A percentile compares a stretch with the other conserved stretches of the same genome.
Conservation (phyloP, 768 basidiomycete genomes). For the Leccinum longicurvipes region DNA sequence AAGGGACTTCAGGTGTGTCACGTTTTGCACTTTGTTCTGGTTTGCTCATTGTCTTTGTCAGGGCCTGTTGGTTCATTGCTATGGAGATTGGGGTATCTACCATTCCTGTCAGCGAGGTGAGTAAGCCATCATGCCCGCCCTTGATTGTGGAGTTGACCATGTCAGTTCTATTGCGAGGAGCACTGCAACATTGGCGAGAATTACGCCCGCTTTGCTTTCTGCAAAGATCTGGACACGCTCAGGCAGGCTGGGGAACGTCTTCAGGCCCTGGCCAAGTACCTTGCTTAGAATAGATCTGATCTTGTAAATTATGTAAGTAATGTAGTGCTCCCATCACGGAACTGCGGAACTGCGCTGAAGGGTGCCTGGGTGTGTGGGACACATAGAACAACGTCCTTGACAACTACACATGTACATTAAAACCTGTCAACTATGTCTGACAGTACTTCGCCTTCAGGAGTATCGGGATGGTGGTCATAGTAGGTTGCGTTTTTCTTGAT, state of each 20-base stretch:
- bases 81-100: conserved; percentile 86
- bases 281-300: conserved; percentile 25
- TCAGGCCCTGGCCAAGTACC: conserved; percentile 66
- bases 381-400: not conserved
- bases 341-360: not conserved
- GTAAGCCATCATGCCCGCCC: conserved; percentile 12
- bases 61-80: conserved; percentile 95
- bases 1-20: conserved; percentile 74
- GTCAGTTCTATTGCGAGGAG: conserved; percentile 87
- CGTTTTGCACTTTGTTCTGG: not conserved
- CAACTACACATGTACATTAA: conserved; percentile 18
- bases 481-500: conserved; percentile 78
- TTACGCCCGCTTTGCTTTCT: conserved; percentile 89
- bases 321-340: not conserved
- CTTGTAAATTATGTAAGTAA: not conserved
- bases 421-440: conserved; percentile 67
- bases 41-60: conserved; percentile 30
- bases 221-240: conserved; percentile 90
- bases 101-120: conserved; percentile 93
- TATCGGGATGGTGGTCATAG: conserved; percentile 55
- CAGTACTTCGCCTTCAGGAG: conserved; percentile 49
- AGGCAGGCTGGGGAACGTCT: conserved; percentile 80
- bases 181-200: conserved; percentile 84
- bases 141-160: conserved; percentile 8
- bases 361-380: not conserved